phyloP scores from a whole-genome alignment of 805 yeast genomes.

The Saturnispora zaruensis region DNA sequence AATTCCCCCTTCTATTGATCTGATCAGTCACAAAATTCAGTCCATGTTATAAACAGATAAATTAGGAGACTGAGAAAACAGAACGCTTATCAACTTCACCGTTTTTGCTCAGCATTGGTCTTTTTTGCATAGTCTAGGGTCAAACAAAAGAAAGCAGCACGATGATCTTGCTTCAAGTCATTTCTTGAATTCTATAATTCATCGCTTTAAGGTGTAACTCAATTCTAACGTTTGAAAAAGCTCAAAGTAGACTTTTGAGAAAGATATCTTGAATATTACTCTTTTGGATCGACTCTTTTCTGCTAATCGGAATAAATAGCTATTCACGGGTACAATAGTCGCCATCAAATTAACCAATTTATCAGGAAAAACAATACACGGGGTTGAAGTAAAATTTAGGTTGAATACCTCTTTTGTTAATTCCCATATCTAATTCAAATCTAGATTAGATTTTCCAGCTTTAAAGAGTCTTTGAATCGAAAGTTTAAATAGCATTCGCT shows the following conservation, averaged over 20 bases:
- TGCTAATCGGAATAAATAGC: constrained; percentile 2
- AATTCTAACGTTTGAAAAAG: no score
- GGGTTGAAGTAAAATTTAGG: background rate
- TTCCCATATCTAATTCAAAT: background rate
- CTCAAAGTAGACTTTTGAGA: background rate
- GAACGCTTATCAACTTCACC: background rate
- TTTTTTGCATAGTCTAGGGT: no score
- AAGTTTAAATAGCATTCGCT: background rate
- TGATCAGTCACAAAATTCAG: constrained; percentile 4
- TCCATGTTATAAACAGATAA: background rate
- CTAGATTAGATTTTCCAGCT: background rate
- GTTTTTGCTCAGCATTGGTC: background rate
- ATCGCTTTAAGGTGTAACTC: no score
- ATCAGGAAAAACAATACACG: background rate
- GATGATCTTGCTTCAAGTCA: no score
- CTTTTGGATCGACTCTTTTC: background rate
- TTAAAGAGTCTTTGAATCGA: background rate
- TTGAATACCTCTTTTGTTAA: background rate
- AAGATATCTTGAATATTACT: background rate
- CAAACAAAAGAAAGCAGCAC: no score
- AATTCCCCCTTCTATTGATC: background rate
- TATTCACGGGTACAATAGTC: background rate
- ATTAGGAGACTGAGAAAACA: background rate
- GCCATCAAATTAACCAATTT: background rate
- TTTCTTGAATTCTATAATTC: no score